A percentile compares a stretch with the other conserved stretches of the same genome.
Evolutionary conservation across 2,329 filamentous ascomycete genomes (phyloP).

Genomic region (Talaromyces amestolkiae): DNA sequence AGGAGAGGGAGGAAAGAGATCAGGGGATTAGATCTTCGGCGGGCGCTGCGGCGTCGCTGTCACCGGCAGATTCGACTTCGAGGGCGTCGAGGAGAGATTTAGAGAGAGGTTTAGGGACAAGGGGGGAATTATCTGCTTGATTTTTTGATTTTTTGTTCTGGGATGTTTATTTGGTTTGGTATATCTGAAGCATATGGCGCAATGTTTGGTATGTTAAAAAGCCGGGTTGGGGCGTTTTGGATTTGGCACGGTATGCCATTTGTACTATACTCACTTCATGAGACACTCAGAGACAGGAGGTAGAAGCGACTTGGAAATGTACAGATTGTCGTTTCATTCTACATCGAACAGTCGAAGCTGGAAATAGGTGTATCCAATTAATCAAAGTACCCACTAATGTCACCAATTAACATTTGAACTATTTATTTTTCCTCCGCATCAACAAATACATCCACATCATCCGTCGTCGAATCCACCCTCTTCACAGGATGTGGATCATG

Average conservation of each 20-base stretch:
- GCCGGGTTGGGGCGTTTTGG: not conserved
- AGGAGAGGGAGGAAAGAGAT: constrained; percentile 42
- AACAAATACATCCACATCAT: constrained; percentile 44
- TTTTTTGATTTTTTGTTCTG: not conserved
- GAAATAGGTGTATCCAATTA: constrained; percentile 1
- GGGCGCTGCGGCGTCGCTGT: not conserved
- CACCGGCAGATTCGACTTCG: constrained; percentile 13
- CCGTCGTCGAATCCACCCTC: constrained; percentile 40
- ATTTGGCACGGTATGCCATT: not conserved
- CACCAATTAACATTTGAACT: not conserved
- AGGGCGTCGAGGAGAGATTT: constrained; percentile 29
- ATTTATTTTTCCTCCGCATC: constrained; percentile 37
- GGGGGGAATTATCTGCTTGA: constrained; percentile 39
- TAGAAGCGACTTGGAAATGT: not conserved
- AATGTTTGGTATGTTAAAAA: not conserved
- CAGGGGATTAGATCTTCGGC: constrained; percentile 22
- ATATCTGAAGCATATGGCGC: constrained; percentile 1
- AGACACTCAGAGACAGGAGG: not conserved
- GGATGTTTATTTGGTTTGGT: not conserved
- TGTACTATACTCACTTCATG: not conserved
- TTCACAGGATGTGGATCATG: constrained; percentile 27
- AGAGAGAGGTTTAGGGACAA: constrained; percentile 34
- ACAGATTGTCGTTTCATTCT: not conserved
- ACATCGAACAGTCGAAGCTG: not conserved
- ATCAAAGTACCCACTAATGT: not conserved